A percentile compares a stretch with the other conserved stretches of the same genome.
These are phyloP conservation scores for Cymodocea nodosa DNA, from an alignment of 116 monocot genomes.

Conservation along the genomic window DNA sequence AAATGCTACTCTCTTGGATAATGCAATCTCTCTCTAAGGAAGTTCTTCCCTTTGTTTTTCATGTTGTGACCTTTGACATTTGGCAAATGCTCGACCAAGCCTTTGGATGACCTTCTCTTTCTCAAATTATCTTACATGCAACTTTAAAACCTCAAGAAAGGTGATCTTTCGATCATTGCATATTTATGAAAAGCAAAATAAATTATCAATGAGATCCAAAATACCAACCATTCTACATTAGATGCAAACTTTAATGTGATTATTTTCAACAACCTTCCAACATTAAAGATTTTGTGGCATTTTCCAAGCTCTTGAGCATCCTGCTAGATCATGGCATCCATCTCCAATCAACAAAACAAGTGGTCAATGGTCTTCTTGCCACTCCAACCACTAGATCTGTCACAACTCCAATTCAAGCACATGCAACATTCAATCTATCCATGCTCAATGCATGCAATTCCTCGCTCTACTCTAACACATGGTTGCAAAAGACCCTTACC, in stretches of 20 bases:
- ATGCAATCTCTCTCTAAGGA: background rate
- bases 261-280: background rate
- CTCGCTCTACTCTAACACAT: too few species aligned
- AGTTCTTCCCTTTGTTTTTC: background rate
- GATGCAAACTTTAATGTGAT: background rate
- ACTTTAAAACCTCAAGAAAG: conserved; percentile 4
- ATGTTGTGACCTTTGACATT: background rate
- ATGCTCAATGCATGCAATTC: too few species aligned
- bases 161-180: background rate
- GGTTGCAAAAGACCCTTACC: too few species aligned
- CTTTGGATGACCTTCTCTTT: background rate
- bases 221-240: background rate
- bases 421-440: too few species aligned
- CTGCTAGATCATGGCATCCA: too few species aligned
- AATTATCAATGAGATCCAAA: background rate
- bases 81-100: background rate
- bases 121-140: background rate
- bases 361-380: too few species aligned
- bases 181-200: background rate
- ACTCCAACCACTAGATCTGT: too few species aligned
- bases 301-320: too few species aligned
- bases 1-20: background rate
- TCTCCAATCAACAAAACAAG: too few species aligned
- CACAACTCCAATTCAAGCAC: too few species aligned
- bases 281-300: too few species aligned